phyloP scores from a whole-genome alignment of 1,139 yeast species.

The Pichia sp. region DNA sequence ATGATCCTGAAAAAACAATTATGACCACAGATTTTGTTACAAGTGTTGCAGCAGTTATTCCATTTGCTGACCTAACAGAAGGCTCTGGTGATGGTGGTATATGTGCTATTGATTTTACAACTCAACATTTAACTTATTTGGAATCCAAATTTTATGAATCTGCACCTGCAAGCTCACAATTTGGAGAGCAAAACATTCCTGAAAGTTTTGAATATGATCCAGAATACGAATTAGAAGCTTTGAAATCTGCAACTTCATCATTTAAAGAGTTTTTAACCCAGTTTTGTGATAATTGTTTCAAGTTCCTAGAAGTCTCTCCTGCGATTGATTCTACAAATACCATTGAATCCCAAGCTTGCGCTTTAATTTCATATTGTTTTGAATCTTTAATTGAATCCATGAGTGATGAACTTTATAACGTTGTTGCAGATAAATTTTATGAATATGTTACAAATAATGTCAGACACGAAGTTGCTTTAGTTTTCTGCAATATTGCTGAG shows the following conservation, averaged over 20 bases:
- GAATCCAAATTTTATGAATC: slow-evolving; percentile 34
- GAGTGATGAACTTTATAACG: slow-evolving; percentile 54
- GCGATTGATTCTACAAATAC: slow-evolving; percentile 47
- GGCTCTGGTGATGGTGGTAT: slow-evolving; percentile 40
- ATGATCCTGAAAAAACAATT: slow-evolving; percentile 72
- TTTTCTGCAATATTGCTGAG: slow-evolving; percentile 66
- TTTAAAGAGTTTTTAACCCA: slow-evolving; percentile 57
- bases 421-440: slow-evolving; percentile 47
- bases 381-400: slow-evolving; percentile 64
- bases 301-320: slow-evolving; percentile 71
- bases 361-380: slow-evolving; percentile 56
- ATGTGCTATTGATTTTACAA: slow-evolving; percentile 70
- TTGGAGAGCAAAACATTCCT: slow-evolving; percentile 20
- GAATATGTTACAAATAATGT: slow-evolving; percentile 55
- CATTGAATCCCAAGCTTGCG: slow-evolving; percentile 49
- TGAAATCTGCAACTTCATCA: slow-evolving; percentile 67
- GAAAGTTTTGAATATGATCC: slow-evolving; percentile 33
- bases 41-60: slow-evolving; percentile 66
- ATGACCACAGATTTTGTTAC: slow-evolving; percentile 67
- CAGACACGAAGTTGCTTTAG: slow-evolving; percentile 60
- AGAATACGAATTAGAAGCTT: slow-evolving; percentile 48
- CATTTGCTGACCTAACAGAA: slow-evolving; percentile 50
- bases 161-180: slow-evolving; percentile 22
- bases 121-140: slow-evolving; percentile 51
- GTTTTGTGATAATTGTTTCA: slow-evolving; percentile 56